Percentiles rank a stretch among this genome's conserved stretches.
Evolutionary conservation across 257 asterid species (phyloP).

Genomic region (Echium plantagineum): DNA sequence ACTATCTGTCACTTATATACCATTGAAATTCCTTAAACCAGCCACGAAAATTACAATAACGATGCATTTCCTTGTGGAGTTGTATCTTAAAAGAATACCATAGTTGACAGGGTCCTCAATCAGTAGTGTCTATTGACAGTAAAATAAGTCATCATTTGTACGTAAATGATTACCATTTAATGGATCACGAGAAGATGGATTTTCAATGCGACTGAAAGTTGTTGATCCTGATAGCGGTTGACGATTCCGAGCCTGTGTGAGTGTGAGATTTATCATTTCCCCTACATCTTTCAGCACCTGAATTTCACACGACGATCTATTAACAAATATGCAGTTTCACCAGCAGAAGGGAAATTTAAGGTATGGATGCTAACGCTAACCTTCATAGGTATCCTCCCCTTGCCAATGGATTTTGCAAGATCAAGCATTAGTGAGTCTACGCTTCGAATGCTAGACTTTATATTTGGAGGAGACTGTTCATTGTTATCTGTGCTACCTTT

Average conservation of each 20-base stretch:
- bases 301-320: slow-evolving; percentile 11
- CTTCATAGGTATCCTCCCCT: slow-evolving; percentile 80
- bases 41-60: not conserved
- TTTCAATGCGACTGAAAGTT: slow-evolving; percentile 69
- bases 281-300: slow-evolving; percentile 90
- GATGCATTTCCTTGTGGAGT: not conserved
- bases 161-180: slow-evolving; percentile 44
- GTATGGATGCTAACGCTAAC: slow-evolving; percentile 23
- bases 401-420: slow-evolving; percentile 76
- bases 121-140: not conserved
- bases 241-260: slow-evolving; percentile 67
- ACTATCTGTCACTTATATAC: too few relatives aligned
- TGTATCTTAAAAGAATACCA: not conserved
- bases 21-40: not conserved
- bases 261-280: slow-evolving; percentile 52
- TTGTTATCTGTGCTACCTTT: slow-evolving; percentile 28
- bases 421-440: slow-evolving; percentile 66
- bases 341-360: not conserved
- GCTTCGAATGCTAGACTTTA: slow-evolving; percentile 53
- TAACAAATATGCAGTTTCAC: slow-evolving; percentile 7
- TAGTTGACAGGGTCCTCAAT: not conserved
- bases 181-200: slow-evolving; percentile 61
- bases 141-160: not conserved
- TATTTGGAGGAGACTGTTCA: slow-evolving; percentile 42
- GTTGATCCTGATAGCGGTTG: slow-evolving; percentile 92